Conservation (phyloP, 164 flowering plant genomes). For the Tetrastigma voinierianum region DNA sequence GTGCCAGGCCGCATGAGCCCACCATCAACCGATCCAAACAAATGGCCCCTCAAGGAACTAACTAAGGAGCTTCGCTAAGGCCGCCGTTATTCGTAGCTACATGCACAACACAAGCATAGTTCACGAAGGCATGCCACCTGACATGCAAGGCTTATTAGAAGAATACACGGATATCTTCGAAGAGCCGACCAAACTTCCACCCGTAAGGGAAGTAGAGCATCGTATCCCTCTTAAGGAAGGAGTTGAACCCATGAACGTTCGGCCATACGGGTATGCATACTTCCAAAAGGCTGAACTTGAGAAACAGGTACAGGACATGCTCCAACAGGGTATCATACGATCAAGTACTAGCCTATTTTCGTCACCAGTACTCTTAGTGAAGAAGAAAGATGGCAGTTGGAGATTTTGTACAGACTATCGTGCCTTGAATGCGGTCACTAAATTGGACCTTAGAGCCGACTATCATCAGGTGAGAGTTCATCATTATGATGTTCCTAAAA, state of each 20-base stretch:
- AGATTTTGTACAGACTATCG: too few species aligned
- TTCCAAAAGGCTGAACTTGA: constrained; percentile 11
- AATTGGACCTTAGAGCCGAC: not conserved
- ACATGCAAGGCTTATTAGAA: too few species aligned
- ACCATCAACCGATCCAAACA: too few species aligned
- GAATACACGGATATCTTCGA: not conserved
- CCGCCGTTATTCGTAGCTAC: too few species aligned
- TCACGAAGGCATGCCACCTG: too few species aligned
- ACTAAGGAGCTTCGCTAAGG: too few species aligned
- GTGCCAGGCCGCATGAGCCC: too few species aligned
- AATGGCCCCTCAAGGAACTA: too few species aligned
- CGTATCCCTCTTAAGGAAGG: constrained; percentile 3
- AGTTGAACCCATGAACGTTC: not conserved
- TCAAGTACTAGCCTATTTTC: not conserved
- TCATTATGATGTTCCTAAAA: too few species aligned
- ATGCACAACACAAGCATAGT: too few species aligned
- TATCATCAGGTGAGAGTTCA: not conserved
- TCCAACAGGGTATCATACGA: too few species aligned
- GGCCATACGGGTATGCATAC: constrained; percentile 5
- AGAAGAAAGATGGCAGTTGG: too few species aligned
- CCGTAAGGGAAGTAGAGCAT: not conserved
- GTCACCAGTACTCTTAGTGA: not conserved
- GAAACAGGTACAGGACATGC: not conserved
- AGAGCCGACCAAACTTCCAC: constrained; percentile 3
- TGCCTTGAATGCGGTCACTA: not conserved